Evolutionary conservation across 352 stramenopile species (phyloP).

Genomic region (Pythium folliculosum): DNA sequence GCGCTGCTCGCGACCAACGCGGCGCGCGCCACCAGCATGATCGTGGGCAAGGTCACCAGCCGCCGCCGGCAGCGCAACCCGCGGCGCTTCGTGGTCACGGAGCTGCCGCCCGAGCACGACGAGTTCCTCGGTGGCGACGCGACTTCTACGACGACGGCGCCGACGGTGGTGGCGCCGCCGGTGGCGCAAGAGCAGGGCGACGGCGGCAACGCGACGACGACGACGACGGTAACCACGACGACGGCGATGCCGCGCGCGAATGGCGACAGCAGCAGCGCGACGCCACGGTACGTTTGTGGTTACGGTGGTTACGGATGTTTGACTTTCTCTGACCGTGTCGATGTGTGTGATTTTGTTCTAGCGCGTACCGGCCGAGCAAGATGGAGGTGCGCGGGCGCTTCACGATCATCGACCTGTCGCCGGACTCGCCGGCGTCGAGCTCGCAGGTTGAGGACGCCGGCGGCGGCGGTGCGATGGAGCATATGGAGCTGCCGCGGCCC

Average conservation of each 20-base stretch:
- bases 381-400: constrained; percentile 77
- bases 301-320: no score
- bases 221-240: background rate
- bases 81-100: constrained; percentile 72
- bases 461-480: constrained; percentile 26
- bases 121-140: constrained; percentile 16
- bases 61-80: constrained; percentile 52
- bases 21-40: constrained; percentile 21
- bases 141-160: background rate
- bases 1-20: constrained; percentile 11
- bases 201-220: background rate
- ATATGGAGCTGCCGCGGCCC: constrained; percentile 29
- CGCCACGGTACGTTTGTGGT: constrained; percentile 1
- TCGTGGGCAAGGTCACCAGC: constrained; percentile 29
- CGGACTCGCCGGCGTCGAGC: constrained; percentile 46
- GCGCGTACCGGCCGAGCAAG: constrained; percentile 38
- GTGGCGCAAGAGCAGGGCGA: background rate
- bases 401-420: constrained; percentile 80
- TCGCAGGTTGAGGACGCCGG: constrained; percentile 24
- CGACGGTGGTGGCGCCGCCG: background rate
- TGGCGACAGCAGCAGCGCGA: background rate
- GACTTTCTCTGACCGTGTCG: background rate
- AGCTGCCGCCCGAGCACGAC: constrained; percentile 53
- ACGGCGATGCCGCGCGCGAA: background rate
- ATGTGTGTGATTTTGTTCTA: background rate